phyloP scores from a whole-genome alignment of 2,329 filamentous ascomycete genomes.

The Hymenoscyphus fraxineus region DNA sequence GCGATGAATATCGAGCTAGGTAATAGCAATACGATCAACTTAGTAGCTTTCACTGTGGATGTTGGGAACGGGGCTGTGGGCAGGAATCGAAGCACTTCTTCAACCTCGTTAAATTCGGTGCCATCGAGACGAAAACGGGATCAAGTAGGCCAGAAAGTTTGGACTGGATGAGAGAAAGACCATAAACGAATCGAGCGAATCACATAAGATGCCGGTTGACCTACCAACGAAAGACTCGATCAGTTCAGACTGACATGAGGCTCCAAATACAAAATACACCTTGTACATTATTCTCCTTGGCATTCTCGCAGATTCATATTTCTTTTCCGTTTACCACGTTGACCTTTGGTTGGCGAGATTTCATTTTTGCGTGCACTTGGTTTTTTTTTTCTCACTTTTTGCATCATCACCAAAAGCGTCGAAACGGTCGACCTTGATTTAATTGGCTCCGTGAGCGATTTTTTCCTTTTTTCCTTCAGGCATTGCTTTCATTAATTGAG shows the following conservation, averaged over 20 bases:
- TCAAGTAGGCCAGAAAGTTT: not conserved
- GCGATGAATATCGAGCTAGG: slow-evolving; percentile 32
- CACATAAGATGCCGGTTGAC: not conserved
- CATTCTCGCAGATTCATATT: not conserved
- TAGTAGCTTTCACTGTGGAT: slow-evolving; percentile 23
- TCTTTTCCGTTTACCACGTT: not conserved
- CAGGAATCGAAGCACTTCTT: not conserved
- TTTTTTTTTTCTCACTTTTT: not conserved
- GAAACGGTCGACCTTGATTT: not conserved
- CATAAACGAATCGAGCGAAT: not conserved
- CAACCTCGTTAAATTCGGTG: not conserved
- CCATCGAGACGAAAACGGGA: not conserved
- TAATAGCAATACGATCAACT: slow-evolving; percentile 24
- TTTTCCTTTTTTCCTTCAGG: not conserved
- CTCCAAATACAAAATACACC: not conserved
- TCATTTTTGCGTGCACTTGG: not conserved
- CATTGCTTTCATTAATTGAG: not conserved
- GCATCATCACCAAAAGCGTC: not conserved
- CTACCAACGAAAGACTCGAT: not conserved
- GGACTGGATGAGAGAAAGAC: not conserved
- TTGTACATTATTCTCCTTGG: not conserved
- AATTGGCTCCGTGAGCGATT: not conserved
- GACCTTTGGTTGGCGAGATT: not conserved
- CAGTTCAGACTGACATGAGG: not conserved
- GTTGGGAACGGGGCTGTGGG: slow-evolving; percentile 22